A percentile compares a stretch with the other conserved stretches of the same genome.
Evolutionary conservation across 805 yeast species (phyloP).

Genomic region (Wickerhamiella australiensis): DNA sequence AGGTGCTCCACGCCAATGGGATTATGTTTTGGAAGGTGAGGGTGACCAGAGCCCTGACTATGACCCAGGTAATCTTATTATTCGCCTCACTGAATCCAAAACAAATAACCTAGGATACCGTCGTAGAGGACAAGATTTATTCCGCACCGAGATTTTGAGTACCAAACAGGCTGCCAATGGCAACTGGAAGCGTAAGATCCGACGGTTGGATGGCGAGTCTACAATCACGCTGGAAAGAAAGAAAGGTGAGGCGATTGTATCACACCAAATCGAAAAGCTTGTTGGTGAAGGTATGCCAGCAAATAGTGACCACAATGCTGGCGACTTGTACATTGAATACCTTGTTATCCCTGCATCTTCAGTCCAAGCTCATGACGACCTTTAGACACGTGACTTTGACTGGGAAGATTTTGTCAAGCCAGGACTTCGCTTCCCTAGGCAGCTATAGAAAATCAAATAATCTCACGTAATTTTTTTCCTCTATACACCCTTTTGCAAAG

Average conservation of each 20-base stretch:
- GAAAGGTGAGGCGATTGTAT: slow-evolving; percentile 39
- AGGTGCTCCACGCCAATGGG: slow-evolving; percentile 54
- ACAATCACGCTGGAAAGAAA: slow-evolving; percentile 39
- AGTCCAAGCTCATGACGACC: neutral
- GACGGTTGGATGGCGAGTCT: slow-evolving; percentile 52
- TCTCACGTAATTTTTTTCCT: slow-evolving; percentile 7
- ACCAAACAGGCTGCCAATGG: slow-evolving; percentile 64
- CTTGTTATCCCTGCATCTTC: slow-evolving; percentile 24
- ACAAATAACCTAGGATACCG: slow-evolving; percentile 64
- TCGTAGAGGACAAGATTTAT: slow-evolving; percentile 60
- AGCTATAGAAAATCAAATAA: neutral
- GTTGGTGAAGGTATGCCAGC: slow-evolving; percentile 81
- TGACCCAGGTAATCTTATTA: slow-evolving; percentile 65
- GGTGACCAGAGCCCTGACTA: slow-evolving; percentile 77
- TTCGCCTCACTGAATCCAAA: slow-evolving; percentile 47
- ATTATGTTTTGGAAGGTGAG: slow-evolving; percentile 53
- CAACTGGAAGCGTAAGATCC: slow-evolving; percentile 63
- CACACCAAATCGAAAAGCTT: slow-evolving; percentile 63
- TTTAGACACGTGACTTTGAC: slow-evolving; percentile 1
- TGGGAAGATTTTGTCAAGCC: neutral
- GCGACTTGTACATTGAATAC: slow-evolving; percentile 40
- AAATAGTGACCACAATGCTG: slow-evolving; percentile 33
- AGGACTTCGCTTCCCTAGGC: neutral
- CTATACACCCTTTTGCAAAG: neutral
- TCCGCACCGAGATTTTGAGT: slow-evolving; percentile 67